Evolutionary conservation across 345 rosid species (phyloP).

Genomic region (Rhodamnia argentea): DNA sequence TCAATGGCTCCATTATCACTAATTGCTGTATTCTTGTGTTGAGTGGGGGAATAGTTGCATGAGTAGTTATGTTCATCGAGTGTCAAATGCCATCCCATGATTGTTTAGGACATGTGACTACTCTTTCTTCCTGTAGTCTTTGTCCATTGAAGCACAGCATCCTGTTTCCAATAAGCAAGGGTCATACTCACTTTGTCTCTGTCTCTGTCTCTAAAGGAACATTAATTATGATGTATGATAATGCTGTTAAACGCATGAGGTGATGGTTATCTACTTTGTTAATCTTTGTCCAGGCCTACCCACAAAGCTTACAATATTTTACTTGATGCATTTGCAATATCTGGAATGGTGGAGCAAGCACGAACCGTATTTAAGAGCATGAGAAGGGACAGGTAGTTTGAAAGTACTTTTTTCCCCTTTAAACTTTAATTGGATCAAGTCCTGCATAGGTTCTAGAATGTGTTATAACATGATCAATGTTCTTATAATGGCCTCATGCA

Average conservation of each 20-base stretch:
- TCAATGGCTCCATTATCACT: background rate
- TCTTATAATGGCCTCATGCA: background rate
- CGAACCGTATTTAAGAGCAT: conserved; percentile 77
- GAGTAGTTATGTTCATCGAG: background rate
- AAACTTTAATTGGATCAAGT: background rate
- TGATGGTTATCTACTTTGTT: background rate
- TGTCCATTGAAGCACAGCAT: background rate
- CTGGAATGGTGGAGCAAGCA: conserved; percentile 98
- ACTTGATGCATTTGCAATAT: conserved; percentile 92
- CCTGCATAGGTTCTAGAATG: background rate
- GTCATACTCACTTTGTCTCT: background rate
- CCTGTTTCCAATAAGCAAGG: background rate
- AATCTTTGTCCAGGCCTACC: conserved; percentile 54
- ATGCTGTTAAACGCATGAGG: background rate
- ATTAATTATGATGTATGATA: background rate
- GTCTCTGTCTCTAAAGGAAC: background rate
- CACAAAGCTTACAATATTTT: conserved; percentile 86
- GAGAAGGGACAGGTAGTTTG: conserved; percentile 80
- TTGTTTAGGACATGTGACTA: background rate
- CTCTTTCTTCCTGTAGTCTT: background rate
- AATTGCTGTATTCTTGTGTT: background rate
- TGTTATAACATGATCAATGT: background rate
- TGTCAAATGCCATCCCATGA: background rate
- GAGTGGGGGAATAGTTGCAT: background rate
- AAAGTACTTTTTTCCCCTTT: background rate